These are phyloP conservation scores for Cinnamomum micranthum DNA, from an alignment of 164 flowering plant genomes.

Conservation along the genomic window DNA sequence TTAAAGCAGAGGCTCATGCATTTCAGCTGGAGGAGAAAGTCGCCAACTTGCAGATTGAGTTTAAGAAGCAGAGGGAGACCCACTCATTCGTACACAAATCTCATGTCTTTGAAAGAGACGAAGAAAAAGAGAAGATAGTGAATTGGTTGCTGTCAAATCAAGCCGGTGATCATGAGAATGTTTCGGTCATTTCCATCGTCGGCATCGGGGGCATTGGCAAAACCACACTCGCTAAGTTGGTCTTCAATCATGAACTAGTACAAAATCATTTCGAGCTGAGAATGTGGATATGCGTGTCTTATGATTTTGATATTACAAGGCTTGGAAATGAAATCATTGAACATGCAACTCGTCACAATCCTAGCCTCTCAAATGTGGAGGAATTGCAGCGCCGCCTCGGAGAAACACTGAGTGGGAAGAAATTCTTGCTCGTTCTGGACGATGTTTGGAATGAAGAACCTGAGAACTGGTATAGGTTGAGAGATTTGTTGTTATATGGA, in stretches of 20 bases:
- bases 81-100: neutral
- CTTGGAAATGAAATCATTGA: neutral
- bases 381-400: neutral
- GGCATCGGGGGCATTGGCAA: conserved; percentile 15
- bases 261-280: neutral
- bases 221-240: conserved; percentile 7
- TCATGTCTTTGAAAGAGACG: neutral
- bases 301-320: neutral
- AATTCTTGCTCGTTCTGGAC: conserved; percentile 10
- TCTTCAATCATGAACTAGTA: neutral
- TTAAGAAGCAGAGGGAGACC: neutral
- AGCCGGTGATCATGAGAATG: too few relatives aligned
- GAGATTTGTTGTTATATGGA: neutral
- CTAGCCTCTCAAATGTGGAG: neutral
- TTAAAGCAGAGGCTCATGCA: neutral
- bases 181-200: conserved; percentile 5
- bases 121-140: neutral
- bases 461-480: conserved; percentile 1
- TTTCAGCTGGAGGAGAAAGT: conserved; percentile 2
- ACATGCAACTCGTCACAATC: too few relatives aligned
- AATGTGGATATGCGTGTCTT: conserved; percentile 8
- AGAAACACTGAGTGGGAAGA: neutral
- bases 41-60: too few relatives aligned
- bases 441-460: conserved; percentile 5
- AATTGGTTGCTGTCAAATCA: too few relatives aligned